Evolutionary conservation across 768 basidiomycete species (phyloP), one percentile per base, ranked within the genome.

Genomic region (Leucosporidium yakuticum): DNA sequence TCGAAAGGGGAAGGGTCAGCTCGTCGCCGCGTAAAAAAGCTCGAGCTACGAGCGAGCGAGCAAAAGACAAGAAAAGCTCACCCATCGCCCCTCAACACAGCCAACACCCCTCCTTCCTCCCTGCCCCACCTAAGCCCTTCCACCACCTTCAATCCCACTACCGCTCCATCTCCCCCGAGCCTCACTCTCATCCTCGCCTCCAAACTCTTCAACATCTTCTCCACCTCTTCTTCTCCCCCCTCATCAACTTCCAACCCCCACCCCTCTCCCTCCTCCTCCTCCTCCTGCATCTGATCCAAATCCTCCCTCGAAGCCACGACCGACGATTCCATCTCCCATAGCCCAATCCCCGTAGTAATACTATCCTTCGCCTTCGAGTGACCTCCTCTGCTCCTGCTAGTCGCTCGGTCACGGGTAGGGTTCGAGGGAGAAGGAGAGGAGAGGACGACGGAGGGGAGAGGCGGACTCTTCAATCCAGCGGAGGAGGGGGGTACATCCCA

Each of bases 311-410:
- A 44, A 8, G 39, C 39, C 39, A 12, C 8, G 14, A 44, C 39
- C 39, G 39, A 44, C 3, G 11, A 12, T 7, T 55, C 31, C 54
- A 25, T 17, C 47, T 72, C 67, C 71, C 71, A 72, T 47, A 72
- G 60, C n/a, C 71, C 71, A 23, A 72, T 72, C 5, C 71, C 67
- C 7, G n/a, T 62, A 49, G 71, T 60, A 25, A 72, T 69, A 34
- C 67, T 69, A 4, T 63, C 71, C 27, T 58, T 63, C 21, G 59
- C 39, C 39, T 15, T 7, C 8, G 8, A 8, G 14, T 44, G 39
- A 2, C 39, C 61, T 32, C 54, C 31, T 34, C 65, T 62, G 23
- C 62, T 58, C 15, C 15, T 49, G 19, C 50, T 51, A 19, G 57
- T 14, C 14, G 29, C 15, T 1, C 27, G 6, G n/a, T n/a, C n/a